phyloP scores from a whole-genome alignment of 2,329 filamentous ascomycete species.

The Penicillium sp. region DNA sequence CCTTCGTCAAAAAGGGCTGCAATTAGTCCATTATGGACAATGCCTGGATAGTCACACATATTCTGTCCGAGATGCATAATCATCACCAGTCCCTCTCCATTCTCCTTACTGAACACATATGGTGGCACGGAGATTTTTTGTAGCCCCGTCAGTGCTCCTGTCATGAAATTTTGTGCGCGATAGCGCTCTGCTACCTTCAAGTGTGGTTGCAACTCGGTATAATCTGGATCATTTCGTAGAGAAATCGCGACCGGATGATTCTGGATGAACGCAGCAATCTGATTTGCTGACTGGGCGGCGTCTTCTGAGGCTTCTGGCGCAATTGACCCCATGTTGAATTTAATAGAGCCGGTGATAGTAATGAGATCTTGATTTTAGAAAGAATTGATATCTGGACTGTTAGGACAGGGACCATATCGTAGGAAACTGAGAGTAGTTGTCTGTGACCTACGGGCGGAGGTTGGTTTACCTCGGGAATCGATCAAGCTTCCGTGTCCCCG shows the following conservation, averaged over 20 bases:
- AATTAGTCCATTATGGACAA: conserved; percentile 86
- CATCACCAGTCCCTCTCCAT: conserved; percentile 70
- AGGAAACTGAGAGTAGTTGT: background rate
- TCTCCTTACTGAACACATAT: conserved; percentile 72
- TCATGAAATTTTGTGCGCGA: conserved; percentile 77
- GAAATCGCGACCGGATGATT: conserved; percentile 71
- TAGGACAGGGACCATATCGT: too few species aligned
- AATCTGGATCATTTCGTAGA: conserved; percentile 69
- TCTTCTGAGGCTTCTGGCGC: background rate
- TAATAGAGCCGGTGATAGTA: too few species aligned
- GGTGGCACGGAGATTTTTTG: conserved; percentile 81
- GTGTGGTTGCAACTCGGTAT: conserved; percentile 79
- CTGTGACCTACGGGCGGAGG: background rate
- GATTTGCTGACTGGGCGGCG: background rate
- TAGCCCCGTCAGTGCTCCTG: conserved; percentile 74
- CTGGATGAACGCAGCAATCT: conserved; percentile 74
- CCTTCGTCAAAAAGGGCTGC: conserved; percentile 91
- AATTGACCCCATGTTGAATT: conserved; percentile 1
- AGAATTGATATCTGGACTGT: too few species aligned
- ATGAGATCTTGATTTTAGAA: too few species aligned
- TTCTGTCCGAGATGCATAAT: conserved; percentile 77
- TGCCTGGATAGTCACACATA: conserved; percentile 84
- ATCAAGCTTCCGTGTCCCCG: conserved; percentile 3
- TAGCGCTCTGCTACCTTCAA: conserved; percentile 77
- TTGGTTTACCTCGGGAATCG: conserved; percentile 2